These are phyloP conservation scores for Ceratocystis smalleyi DNA, from an alignment of 2,329 filamentous ascomycete species.

Conservation along the genomic window DNA sequence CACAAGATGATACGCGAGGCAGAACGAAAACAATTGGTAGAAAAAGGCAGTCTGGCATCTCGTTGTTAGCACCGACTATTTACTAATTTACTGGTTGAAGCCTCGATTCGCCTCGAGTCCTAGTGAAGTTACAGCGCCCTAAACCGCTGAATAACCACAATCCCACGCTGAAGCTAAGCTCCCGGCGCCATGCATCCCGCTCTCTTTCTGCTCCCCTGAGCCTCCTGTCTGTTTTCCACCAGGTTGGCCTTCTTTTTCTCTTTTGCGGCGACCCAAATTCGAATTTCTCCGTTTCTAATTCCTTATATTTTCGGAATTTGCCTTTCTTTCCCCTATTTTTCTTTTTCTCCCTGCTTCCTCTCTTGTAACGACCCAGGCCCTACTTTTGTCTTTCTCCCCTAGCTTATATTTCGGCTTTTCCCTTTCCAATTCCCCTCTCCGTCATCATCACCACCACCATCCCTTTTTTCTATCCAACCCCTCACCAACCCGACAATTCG, in stretches of 20 bases:
- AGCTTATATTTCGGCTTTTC: not conserved
- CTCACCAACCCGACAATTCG: not conserved
- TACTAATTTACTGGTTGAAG: too few species aligned
- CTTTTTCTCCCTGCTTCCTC: not conserved
- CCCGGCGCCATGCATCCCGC: conserved; percentile 5
- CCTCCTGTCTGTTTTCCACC: not conserved
- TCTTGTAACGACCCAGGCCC: not conserved
- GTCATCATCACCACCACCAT: not conserved
- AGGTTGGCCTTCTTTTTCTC: conserved; percentile 8
- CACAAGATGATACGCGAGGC: too few species aligned
- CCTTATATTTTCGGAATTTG: conserved; percentile 1
- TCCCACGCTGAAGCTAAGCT: not conserved
- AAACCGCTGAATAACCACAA: too few species aligned
- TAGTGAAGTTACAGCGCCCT: too few species aligned
- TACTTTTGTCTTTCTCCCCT: not conserved
- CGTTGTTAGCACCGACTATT: too few species aligned
- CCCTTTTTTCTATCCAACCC: not conserved
- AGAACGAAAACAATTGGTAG: too few species aligned
- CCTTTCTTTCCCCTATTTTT: conserved; percentile 3
- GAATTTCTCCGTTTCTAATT: conserved; percentile 5
- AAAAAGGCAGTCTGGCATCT: too few species aligned
- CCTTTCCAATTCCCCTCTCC: not conserved
- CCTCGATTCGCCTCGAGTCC: too few species aligned
- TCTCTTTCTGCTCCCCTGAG: conserved; percentile 6
- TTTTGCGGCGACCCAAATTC: not conserved